A percentile compares a stretch with the other conserved stretches of the same genome.
These are phyloP conservation scores for Pseudofabraea citricarpa DNA, from an alignment of 2,329 filamentous ascomycete genomes.

Conservation along the genomic window DNA sequence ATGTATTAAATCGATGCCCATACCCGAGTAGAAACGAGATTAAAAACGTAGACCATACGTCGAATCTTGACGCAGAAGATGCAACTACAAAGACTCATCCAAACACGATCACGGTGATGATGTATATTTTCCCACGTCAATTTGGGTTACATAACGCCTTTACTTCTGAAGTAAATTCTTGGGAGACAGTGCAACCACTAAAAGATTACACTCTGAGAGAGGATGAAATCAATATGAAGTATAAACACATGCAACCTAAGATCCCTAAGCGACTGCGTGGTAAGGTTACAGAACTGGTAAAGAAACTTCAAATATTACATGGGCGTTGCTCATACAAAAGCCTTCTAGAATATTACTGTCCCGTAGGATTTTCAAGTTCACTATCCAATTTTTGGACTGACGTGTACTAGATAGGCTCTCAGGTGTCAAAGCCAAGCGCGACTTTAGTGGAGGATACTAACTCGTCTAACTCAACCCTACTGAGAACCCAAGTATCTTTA, in stretches of 20 bases:
- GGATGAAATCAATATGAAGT: conserved; percentile 59
- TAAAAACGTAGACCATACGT: too few species aligned
- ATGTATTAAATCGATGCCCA: conserved; percentile 72
- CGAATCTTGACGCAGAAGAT: background rate
- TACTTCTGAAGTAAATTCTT: conserved; percentile 59
- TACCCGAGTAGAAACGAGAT: too few species aligned
- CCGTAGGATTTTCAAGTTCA: too few species aligned
- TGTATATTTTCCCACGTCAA: conserved; percentile 90
- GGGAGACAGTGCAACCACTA: conserved; percentile 66
- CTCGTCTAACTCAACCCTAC: conserved; percentile 11
- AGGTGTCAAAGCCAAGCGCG: conserved; percentile 7
- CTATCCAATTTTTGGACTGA: too few species aligned
- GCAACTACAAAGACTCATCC: conserved; percentile 31
- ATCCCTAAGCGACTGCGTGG: conserved; percentile 68
- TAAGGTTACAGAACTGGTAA: conserved; percentile 50
- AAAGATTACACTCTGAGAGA: conserved; percentile 86
- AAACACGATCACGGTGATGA: conserved; percentile 70
- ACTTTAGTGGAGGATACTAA: conserved; percentile 18
- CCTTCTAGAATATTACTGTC: conserved; percentile 78
- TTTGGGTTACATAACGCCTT: conserved; percentile 94
- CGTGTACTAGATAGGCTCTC: too few species aligned
- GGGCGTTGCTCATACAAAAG: conserved; percentile 72
- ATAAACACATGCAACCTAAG: conserved; percentile 24
- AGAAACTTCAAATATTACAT: conserved; percentile 66
- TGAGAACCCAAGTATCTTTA: conserved; percentile 17